Percentiles rank a stretch among this genome's conserved stretches.
phyloP scores from a whole-genome alignment of 805 yeast species.

The Wickerhamomyces bisporus region DNA sequence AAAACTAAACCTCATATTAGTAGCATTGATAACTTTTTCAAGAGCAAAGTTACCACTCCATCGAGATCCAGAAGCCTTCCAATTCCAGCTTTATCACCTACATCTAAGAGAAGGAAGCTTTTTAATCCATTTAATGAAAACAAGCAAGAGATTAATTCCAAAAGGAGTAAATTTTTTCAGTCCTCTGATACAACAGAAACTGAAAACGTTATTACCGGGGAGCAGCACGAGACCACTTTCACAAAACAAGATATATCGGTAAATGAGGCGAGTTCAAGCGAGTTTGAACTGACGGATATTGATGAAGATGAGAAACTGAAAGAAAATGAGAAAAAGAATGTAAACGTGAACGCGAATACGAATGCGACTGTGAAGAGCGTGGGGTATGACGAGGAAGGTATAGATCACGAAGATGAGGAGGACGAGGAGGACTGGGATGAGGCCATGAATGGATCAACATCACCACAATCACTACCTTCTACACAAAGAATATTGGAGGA shows the following conservation, averaged over 20 bases:
- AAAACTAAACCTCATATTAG: background rate
- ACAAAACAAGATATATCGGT: too few relatives aligned
- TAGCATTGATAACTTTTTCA: background rate
- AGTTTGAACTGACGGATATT: constrained; percentile 24
- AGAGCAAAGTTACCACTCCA: background rate
- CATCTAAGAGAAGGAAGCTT: constrained; percentile 16
- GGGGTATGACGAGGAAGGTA: background rate
- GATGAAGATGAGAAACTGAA: constrained; percentile 17
- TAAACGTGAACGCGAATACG: too few relatives aligned
- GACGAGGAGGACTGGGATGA: background rate
- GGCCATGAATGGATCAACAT: too few relatives aligned
- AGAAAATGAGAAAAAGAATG: constrained; percentile 3
- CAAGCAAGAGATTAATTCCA: constrained; percentile 2
- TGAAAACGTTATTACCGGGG: too few relatives aligned
- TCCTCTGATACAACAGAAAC: too few relatives aligned
- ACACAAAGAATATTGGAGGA: background rate
- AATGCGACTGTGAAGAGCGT: background rate
- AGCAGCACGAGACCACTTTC: too few relatives aligned
- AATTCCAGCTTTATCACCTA: constrained; percentile 13
- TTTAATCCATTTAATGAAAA: constrained; percentile 8
- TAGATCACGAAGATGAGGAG: background rate
- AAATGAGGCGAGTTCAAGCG: constrained; percentile 17
- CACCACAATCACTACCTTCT: too few relatives aligned
- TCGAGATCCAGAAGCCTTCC: background rate
- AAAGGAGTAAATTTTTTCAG: constrained; percentile 15